phyloP scores from a whole-genome alignment of 164 flowering plant species.

The Sextonia rubra region DNA sequence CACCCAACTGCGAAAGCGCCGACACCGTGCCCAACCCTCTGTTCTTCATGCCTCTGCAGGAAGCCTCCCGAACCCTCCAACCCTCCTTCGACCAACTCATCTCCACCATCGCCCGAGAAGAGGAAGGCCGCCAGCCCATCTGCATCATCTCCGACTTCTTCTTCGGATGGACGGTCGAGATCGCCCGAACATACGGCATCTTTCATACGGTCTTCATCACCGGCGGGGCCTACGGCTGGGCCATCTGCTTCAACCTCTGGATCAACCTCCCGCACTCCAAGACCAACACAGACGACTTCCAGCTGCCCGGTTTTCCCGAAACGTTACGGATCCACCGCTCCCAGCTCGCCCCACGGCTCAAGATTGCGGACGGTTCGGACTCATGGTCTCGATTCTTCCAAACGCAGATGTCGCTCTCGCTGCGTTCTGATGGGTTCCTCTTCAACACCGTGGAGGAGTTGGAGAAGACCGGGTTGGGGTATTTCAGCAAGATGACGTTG shows the following conservation, averaged over 20 bases:
- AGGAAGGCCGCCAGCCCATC: neutral
- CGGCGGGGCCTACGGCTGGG: constrained; percentile 4
- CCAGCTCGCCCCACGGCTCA: neutral
- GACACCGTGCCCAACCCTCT: constrained; percentile 7
- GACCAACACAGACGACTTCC: constrained; percentile 1
- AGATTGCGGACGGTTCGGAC: neutral
- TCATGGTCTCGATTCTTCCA: neutral
- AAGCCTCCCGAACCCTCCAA: constrained; percentile 10
- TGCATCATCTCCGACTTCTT: constrained; percentile 14
- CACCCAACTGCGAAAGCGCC: constrained; percentile 14
- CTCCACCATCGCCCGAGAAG: neutral
- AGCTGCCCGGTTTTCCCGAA: constrained; percentile 9
- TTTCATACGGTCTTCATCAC: neutral
- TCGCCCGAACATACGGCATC: constrained; percentile 9
- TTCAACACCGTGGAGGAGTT: constrained; percentile 17
- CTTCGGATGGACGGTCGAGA: constrained; percentile 19
- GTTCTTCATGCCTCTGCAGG: neutral
- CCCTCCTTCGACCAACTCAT: constrained; percentile 5
- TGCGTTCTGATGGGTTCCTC: constrained; percentile 8
- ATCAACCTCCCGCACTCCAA: neutral
- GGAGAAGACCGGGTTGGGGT: constrained; percentile 9
- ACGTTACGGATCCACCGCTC: constrained; percentile 2
- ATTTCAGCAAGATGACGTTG: constrained; percentile 11
- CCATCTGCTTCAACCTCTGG: constrained; percentile 5
- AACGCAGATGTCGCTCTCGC: constrained; percentile 1